Evolutionary conservation across 2,329 filamentous ascomycete genomes (phyloP), one percentile per base, ranked within the genome.

Genomic region (Exophiala xenobiotica): DNA sequence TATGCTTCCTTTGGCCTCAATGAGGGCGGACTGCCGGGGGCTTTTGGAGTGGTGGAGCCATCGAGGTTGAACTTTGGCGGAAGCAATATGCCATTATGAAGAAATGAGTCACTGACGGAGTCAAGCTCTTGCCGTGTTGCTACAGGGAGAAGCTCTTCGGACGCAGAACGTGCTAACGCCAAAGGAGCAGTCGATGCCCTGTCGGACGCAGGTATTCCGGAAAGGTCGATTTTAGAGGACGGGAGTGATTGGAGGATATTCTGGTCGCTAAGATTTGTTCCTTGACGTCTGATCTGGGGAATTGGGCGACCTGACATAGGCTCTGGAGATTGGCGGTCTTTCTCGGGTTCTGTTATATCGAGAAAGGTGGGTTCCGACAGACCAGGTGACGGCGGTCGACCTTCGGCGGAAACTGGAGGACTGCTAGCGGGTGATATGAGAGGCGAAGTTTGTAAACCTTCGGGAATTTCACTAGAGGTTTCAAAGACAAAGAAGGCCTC

Each of bases 401-500:
- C 55, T 12, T 46, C 35, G 11, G 64, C 52, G 35, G 63, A 53
- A 35, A 68, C 37, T 41, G 59, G 55, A 16, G 93, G 93, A 65
- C 91, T 96, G 47, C 82, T 81, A n/a, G 83, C 86, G 4, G 93
- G 93, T 19, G 91, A 96, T 45, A 95, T 88, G 46, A 97, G 77
- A 26, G 93, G 93, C 41, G 92, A 97, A 1, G 93, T 99, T 73
- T 97, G 93, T 66, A 97, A 75, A 50, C 87, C 89, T 68, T 88
- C 87, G n/a, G 93, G 93, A 53, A 99, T 93, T 64, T 83, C 86
- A 61, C 92, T 89, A 46, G 86, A 87, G 6, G 93, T 99, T 74
- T 97, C 90, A 65, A 99, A 97, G 58, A 99, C 90, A 70, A 99
- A 99, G 74, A 99, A 99, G 20, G 93, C 93, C 74, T 99, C 93